These are phyloP conservation scores for Hibiscus trionum DNA, from an alignment of 345 rosid genomes.

Conservation along the genomic window DNA sequence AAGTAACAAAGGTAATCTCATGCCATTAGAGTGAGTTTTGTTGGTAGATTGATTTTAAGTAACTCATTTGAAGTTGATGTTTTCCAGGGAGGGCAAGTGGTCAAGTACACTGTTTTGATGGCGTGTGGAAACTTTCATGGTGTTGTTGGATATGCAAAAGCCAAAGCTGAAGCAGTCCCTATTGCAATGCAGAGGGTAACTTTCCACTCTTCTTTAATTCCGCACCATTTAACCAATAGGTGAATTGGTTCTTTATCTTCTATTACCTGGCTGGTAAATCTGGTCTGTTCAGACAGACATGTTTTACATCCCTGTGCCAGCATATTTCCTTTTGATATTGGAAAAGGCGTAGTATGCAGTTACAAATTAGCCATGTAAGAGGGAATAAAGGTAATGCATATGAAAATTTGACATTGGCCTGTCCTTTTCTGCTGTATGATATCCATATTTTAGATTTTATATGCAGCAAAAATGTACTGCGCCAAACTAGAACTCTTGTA, in stretches of 20 bases:
- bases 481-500: too few relatives aligned
- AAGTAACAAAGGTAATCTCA: conserved; percentile 77
- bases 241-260: background rate
- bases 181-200: conserved; percentile 84
- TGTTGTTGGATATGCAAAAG: conserved; percentile 84
- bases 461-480: too few relatives aligned
- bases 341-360: too few relatives aligned
- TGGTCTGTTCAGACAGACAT: background rate
- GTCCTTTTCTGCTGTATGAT: too few relatives aligned
- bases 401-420: too few relatives aligned
- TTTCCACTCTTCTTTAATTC: background rate
- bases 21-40: conserved; percentile 1
- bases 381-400: too few relatives aligned
- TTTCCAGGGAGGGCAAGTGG: conserved; percentile 68
- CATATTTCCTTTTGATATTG: too few relatives aligned
- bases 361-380: background rate
- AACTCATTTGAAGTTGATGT: conserved; percentile 12
- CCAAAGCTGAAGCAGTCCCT: conserved; percentile 67
- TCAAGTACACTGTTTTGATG: conserved; percentile 70
- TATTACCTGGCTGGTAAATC: background rate
- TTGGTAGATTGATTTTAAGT: background rate
- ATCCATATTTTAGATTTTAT: too few relatives aligned
- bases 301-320: background rate
- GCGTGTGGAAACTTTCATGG: conserved; percentile 93
- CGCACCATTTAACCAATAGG: background rate